phyloP scores from a whole-genome alignment of 192 early-diverging fungal species.

The Coemansia aciculifera region DNA sequence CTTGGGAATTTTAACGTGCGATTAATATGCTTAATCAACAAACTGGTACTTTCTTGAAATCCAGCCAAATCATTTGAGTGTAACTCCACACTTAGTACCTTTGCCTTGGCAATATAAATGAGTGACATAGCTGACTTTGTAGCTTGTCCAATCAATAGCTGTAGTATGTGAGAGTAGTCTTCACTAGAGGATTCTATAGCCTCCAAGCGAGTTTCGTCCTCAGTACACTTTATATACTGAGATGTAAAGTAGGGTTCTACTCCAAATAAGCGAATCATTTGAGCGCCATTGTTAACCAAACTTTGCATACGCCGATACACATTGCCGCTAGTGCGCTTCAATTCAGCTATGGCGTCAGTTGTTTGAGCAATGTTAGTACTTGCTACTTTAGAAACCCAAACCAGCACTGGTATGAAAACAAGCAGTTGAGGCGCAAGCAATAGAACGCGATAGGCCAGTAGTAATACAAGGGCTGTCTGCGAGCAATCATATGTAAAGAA shows the following conservation, averaged over 20 bases:
- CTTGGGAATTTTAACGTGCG: neutral
- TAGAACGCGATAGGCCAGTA: neutral
- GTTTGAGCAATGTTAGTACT: neutral
- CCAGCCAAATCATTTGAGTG: neutral
- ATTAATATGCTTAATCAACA: conserved; percentile 1
- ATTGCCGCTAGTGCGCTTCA: neutral
- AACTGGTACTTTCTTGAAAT: neutral
- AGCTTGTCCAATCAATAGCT: neutral
- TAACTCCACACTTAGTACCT: neutral
- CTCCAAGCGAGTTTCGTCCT: conserved; percentile 58
- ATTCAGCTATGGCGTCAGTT: neutral
- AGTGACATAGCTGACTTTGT: neutral
- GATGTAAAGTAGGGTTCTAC: conserved; percentile 57
- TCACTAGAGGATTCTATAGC: neutral
- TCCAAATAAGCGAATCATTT: conserved; percentile 65
- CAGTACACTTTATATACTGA: conserved; percentile 56
- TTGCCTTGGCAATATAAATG: neutral
- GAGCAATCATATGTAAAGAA: conserved; percentile 6
- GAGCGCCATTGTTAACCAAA: conserved; percentile 6
- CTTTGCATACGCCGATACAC: neutral
- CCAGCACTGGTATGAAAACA: neutral
- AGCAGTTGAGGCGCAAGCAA: neutral
- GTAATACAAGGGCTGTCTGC: neutral
- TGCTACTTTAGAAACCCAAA: neutral
- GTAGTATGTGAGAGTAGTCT: neutral